Evolutionary conservation across 2,329 filamentous ascomycete species (phyloP), one percentile per base, ranked within the genome.

Genomic region (Chaetomiaceae sp.): DNA sequence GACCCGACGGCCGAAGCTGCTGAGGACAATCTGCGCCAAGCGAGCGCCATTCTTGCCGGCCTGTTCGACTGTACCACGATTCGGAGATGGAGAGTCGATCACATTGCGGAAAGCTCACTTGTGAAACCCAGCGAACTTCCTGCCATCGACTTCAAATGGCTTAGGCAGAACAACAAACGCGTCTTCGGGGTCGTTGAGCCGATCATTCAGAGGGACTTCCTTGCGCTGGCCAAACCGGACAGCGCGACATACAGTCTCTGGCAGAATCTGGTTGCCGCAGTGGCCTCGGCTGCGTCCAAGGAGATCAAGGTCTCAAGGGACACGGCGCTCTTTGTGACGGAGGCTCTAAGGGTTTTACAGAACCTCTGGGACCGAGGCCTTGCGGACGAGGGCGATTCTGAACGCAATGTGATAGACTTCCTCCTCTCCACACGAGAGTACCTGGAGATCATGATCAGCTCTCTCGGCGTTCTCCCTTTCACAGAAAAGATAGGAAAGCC

Each of bases 281-380:
- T 91, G 23, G 79, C 83, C 2, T 79, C 80, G 45, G 87, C 88
- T 36, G 85, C 85, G 22, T 80, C 78, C 38, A 95, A 96, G 69
- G 94, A 99, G 69, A 87, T 99, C 62, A 95, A 92, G 63, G 85
- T 91, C 6, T 91, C 90, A 0, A 80, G 81, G 12, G 92, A 97
- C 57, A 89, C 91, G 1, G 88, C 89, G 64, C 81, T 84, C 56
- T 92, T 91, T 54, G 79, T 96, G 57, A 85, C 88, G 20, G 78
- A 82, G 38, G 77, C 91, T 20, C 78, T 92, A 46, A 83, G 83
- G 38, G 70, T 91, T 20, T 72, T 96, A 6, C 80, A 83, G 45
- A 81, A 79, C 23, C 69, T 91, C 2, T 95, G 91, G 89, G 74
- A 74, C 17, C 7, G 71, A 72, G 43, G 74, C 70, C n/a, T 74